These are phyloP conservation scores for Pseudisothecium myosuroides DNA, from an alignment of 225 moss, liverwort and hornwort species.

Conservation along the genomic window DNA sequence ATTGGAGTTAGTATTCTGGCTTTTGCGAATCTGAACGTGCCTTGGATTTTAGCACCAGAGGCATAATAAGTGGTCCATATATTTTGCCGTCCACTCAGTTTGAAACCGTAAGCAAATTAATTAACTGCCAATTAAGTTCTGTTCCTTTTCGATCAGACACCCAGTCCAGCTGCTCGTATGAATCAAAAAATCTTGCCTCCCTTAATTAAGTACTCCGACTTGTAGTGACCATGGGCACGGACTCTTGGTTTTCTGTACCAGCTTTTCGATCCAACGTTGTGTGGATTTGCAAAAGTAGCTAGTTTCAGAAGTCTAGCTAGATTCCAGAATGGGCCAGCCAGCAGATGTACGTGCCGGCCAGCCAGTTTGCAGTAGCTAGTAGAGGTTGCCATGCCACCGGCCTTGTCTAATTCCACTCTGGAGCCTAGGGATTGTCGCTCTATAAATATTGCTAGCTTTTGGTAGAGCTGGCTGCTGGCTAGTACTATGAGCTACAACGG, in stretches of 20 bases:
- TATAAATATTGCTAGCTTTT: not conserved
- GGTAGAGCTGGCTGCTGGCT: not conserved
- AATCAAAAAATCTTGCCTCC: not conserved
- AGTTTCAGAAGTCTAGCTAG: not conserved
- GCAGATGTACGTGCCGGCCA: not conserved
- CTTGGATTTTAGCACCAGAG: not conserved
- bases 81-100: not conserved
- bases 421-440: not conserved
- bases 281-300: not conserved
- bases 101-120: not conserved
- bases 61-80: not conserved
- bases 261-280: not conserved
- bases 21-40: not conserved
- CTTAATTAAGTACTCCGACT: not conserved
- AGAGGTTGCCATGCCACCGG: constrained; percentile 1
- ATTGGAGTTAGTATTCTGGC: not conserved
- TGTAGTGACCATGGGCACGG: not conserved
- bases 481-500: not conserved
- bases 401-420: not conserved
- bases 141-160: not conserved
- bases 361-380: not conserved
- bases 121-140: not conserved
- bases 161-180: not conserved
- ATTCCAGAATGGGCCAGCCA: not conserved
- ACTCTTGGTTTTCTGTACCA: not conserved